These are phyloP conservation scores for Teunomyces barrocoloradensis DNA, from an alignment of 805 yeast genomes.

Conservation along the genomic window DNA sequence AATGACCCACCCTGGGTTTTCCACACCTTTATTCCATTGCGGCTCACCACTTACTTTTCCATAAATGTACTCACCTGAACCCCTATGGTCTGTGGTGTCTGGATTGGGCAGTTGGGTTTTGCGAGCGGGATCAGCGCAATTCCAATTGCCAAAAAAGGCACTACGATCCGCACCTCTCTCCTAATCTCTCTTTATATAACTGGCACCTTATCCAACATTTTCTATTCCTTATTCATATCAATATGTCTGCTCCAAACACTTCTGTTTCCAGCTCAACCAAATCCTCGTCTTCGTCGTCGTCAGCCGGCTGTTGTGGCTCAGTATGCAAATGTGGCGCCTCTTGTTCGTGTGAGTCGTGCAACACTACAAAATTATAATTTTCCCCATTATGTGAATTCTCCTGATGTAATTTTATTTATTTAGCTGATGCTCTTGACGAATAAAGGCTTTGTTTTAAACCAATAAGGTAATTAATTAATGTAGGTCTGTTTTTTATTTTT, in stretches of 20 bases:
- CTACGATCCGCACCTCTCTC: neutral
- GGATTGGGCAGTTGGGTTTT: neutral
- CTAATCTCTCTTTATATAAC: neutral
- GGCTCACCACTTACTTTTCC: neutral
- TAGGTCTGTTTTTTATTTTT: neutral
- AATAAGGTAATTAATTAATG: no score
- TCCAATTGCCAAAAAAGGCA: conserved; percentile 2
- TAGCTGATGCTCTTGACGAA: no score
- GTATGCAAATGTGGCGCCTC: conserved; percentile 42
- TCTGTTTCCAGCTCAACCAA: conserved; percentile 9
- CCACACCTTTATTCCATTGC: neutral
- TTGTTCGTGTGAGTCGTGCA: conserved; percentile 41
- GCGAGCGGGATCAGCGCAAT: conserved; percentile 2
- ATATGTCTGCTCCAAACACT: neutral
- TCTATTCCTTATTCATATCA: conserved; percentile 1
- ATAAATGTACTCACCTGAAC: neutral
- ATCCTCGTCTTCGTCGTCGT: conserved; percentile 11
- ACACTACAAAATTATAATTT: conserved; percentile 38
- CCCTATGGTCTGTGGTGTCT: neutral
- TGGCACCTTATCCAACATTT: conserved; percentile 4
- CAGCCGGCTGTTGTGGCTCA: conserved; percentile 32
- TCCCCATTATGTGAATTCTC: neutral
- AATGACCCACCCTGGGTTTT: neutral
- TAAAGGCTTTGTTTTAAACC: no score
- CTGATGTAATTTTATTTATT: neutral